phyloP scores from a whole-genome alignment of 768 basidiomycete genomes.

The Serpula lacrymans region DNA sequence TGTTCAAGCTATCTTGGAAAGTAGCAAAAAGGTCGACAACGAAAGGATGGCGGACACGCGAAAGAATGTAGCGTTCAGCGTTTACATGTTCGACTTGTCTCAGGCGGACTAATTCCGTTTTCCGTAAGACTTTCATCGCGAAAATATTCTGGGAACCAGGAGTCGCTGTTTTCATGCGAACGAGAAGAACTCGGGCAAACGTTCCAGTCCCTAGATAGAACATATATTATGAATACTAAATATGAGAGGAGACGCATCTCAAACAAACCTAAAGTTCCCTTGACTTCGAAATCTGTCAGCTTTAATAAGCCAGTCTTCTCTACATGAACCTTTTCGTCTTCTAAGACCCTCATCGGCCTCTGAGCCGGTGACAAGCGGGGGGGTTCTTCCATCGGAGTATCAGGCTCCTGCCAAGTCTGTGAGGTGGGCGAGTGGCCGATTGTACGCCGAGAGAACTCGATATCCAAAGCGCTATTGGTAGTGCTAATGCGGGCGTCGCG shows the following conservation, averaged over 20 bases:
- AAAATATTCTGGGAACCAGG: constrained; percentile 48
- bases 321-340: constrained; percentile 68
- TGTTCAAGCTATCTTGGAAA: constrained; percentile 93
- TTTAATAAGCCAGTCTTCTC: constrained; percentile 52
- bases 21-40: constrained; percentile 95
- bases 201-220: constrained; percentile 82
- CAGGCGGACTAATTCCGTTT: constrained; percentile 80
- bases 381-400: too few relatives aligned
- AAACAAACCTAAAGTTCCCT: constrained; percentile 66
- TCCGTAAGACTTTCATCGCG: constrained; percentile 87
- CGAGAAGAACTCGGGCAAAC: constrained; percentile 90
- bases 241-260: constrained; percentile 1
- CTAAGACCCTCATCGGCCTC: constrained; percentile 52
- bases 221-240: constrained; percentile 4
- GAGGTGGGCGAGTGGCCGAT: background rate
- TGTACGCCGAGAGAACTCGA: constrained; percentile 6
- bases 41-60: constrained; percentile 89
- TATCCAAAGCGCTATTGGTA: constrained; percentile 4
- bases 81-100: constrained; percentile 98
- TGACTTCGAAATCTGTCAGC: constrained; percentile 77
- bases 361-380: constrained; percentile 25
- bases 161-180: constrained; percentile 64
- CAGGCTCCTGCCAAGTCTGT: background rate
- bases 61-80: constrained; percentile 91
- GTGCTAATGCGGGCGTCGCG: constrained; percentile 12